phyloP scores from a whole-genome alignment of 495 filamentous ascomycete species.

The Neurospora tetraspora region DNA sequence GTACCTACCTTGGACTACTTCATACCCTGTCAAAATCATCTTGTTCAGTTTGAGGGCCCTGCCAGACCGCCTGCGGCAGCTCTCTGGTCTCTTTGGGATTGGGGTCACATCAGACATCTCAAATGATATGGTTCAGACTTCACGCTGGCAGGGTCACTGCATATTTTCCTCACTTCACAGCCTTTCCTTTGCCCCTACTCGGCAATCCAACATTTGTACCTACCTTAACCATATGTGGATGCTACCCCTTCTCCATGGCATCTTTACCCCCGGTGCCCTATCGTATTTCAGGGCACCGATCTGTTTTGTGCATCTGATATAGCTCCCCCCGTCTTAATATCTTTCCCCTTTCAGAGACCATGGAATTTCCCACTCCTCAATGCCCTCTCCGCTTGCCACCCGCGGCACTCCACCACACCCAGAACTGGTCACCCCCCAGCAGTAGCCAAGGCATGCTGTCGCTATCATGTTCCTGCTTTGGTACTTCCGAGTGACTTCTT shows the following conservation, averaged over 20 bases:
- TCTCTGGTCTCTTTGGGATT: background rate
- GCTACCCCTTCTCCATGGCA: constrained; percentile 4
- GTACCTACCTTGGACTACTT: background rate
- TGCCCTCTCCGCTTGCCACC: constrained; percentile 15
- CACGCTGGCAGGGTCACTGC: background rate
- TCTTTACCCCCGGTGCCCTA: constrained; percentile 27
- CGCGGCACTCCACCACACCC: constrained; percentile 13
- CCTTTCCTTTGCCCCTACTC: constrained; percentile 11
- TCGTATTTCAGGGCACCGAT: constrained; percentile 31
- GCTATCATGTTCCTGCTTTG: constrained; percentile 9
- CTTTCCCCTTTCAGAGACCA: constrained; percentile 24
- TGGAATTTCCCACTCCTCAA: constrained; percentile 13
- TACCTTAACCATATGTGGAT: constrained; percentile 8
- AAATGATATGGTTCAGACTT: background rate
- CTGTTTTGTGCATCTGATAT: constrained; percentile 34
- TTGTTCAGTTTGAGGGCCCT: background rate
- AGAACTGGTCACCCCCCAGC: background rate
- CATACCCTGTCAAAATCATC: background rate
- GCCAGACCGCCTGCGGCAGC: background rate
- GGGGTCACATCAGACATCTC: background rate
- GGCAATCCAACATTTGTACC: constrained; percentile 19
- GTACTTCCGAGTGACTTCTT: constrained; percentile 16
- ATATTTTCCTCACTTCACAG: background rate
- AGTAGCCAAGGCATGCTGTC: constrained; percentile 3
- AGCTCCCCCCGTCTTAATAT: constrained; percentile 32